Evolutionary conservation across 2,329 filamentous ascomycete genomes (phyloP).

Genomic region (Diplodia corticola): DNA sequence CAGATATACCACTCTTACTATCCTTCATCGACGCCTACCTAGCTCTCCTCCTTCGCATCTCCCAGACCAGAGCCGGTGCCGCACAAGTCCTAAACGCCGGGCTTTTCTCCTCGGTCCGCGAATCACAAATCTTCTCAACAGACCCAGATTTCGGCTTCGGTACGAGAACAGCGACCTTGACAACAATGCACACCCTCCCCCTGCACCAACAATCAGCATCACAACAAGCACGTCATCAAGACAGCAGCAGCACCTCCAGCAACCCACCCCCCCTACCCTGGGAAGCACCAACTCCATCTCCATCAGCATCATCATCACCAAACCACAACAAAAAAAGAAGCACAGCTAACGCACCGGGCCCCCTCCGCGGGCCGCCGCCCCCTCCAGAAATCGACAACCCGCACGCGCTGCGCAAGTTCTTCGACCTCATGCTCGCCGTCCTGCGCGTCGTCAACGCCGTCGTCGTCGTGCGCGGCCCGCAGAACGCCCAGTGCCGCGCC

Average conservation of each 20-base stretch:
- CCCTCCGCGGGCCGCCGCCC: not conserved
- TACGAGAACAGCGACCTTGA: constrained; percentile 34
- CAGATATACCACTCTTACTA: constrained; percentile 58
- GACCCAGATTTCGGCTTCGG: constrained; percentile 89
- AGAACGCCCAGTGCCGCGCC: constrained; percentile 71
- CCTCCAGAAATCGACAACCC: constrained; percentile 63
- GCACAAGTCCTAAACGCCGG: constrained; percentile 85
- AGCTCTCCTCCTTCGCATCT: constrained; percentile 78
- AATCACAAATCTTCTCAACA: constrained; percentile 81
- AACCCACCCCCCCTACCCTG: not conserved
- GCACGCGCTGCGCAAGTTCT: constrained; percentile 75
- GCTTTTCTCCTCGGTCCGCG: constrained; percentile 76
- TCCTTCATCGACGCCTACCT: constrained; percentile 72
- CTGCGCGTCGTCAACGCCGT: constrained; percentile 80
- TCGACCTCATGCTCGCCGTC: constrained; percentile 76
- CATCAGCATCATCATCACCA: not conserved
- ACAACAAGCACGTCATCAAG: not conserved
- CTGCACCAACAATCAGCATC: not conserved
- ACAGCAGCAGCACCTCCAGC: not conserved
- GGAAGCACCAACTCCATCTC: not conserved
- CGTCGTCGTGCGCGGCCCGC: constrained; percentile 75
- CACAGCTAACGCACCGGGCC: constrained; percentile 19
- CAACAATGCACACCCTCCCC: not conserved
- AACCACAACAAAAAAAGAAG: not conserved
- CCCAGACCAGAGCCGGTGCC: constrained; percentile 81